Evolutionary conservation across 1,284 basidiomycete genomes (phyloP).

Genomic region (Hypsizygus ulmarius): DNA sequence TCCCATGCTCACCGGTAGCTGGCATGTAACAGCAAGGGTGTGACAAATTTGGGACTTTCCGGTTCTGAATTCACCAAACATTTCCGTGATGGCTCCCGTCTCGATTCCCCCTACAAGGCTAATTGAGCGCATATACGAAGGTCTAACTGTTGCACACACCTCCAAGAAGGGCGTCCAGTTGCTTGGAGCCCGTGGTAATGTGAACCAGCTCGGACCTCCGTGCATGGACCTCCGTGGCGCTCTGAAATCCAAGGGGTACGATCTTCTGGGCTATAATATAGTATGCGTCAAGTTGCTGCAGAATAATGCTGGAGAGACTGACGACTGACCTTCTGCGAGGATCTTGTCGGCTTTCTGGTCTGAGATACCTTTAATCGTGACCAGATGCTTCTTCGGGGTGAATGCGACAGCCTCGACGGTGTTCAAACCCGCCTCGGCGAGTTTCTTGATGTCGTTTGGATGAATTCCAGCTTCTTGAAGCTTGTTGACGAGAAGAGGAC

Average conservation of each 20-base stretch:
- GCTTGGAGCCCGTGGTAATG: slow-evolving; percentile 96
- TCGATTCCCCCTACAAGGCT: slow-evolving; percentile 81
- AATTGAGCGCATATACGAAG: slow-evolving; percentile 15
- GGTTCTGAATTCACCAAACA: slow-evolving; percentile 98
- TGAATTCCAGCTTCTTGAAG: slow-evolving; percentile 91
- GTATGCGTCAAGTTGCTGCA: not conserved
- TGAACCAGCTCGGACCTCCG: slow-evolving; percentile 95
- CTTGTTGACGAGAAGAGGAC: slow-evolving; percentile 81
- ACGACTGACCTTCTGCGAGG: slow-evolving; percentile 76
- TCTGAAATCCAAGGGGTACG: slow-evolving; percentile 97
- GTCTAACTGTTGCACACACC: slow-evolving; percentile 47
- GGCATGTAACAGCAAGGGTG: slow-evolving; percentile 97
- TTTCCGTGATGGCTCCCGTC: slow-evolving; percentile 97
- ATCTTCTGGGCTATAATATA: slow-evolving; percentile 80
- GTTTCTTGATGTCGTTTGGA: slow-evolving; percentile 92
- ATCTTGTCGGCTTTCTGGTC: slow-evolving; percentile 99
- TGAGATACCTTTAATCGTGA: slow-evolving; percentile 95
- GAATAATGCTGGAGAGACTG: not conserved
- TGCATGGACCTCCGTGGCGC: slow-evolving; percentile 96
- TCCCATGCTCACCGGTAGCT: slow-evolving; percentile 96
- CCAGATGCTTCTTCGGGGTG: slow-evolving; percentile 92
- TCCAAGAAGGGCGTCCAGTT: slow-evolving; percentile 93
- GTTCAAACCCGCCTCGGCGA: slow-evolving; percentile 89
- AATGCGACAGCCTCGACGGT: slow-evolving; percentile 97
- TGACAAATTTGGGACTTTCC: slow-evolving; percentile 99